Evolutionary conservation across 495 filamentous ascomycete species (phyloP), one percentile per base, ranked within the genome.

Genomic region (Penicillium alfredii): DNA sequence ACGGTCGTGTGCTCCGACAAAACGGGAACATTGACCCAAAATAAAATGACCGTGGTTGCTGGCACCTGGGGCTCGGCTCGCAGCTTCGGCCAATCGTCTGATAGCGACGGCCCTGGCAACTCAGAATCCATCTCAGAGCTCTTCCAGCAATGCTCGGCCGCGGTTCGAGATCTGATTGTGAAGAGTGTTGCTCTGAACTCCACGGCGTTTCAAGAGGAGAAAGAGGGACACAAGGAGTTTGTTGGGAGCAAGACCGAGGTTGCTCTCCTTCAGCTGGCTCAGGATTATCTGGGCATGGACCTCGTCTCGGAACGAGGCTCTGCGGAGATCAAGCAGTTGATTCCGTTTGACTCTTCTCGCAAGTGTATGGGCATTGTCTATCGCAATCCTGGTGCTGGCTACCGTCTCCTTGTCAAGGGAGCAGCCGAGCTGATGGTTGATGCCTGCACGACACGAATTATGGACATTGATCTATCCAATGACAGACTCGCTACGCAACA

Each of bases 201-300:
- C 0, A 82, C 80, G 3, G 80, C 80, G 4, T 82, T 82, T 40
- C 77, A 82, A 43, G 73, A 72, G 26, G 69, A 73, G 8, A 69
- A 69, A 23, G 67, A 75, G 22, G 84, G 84, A 1, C 50, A 53
- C 4, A 58, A 53, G 12, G 56, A 71, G 3, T 84, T 81, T 33
- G 70, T 82, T 26, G 80, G 80, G n/a, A 81, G 78, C 37, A 84
- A 82, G 58, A 84, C 80, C 0, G 80, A 84, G 49, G 81, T 80
- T n/a, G 80, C 80, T 5, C 62, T 84, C 22, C 69, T 84, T 6
- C 64, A 68, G 24, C 67, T 82, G 44, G 79, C 77, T 10, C 68
- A 70, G 11, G 71, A 80, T 31, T 64, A 78, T 42, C 63, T 82
- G 9, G 80, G 76, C 30, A 76, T 82, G 72, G 77, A 77, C n/a